Percentiles rank a stretch among this genome's conserved stretches.
These are phyloP conservation scores for Lichenothelia convexa DNA, from an alignment of 495 filamentous ascomycete species.

Conservation along the genomic window DNA sequence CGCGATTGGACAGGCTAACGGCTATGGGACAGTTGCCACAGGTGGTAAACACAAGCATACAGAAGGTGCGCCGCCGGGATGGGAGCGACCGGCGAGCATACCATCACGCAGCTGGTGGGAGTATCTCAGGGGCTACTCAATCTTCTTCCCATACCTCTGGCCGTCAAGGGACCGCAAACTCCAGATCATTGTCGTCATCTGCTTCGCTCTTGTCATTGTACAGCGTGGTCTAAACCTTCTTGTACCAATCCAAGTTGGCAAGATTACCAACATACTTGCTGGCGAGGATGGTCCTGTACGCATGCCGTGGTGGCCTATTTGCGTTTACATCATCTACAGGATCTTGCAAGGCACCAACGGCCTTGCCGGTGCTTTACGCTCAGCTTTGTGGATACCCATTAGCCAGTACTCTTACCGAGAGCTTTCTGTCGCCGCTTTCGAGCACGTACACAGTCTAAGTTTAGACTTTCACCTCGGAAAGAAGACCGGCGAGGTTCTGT, in stretches of 20 bases:
- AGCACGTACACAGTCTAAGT: slow-evolving; percentile 88
- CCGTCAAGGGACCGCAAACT: slow-evolving; percentile 54
- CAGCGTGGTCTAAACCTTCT: slow-evolving; percentile 68
- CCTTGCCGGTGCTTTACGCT: slow-evolving; percentile 61
- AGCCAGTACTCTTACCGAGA: slow-evolving; percentile 92
- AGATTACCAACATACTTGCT: slow-evolving; percentile 50
- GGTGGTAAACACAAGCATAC: slow-evolving; percentile 22
- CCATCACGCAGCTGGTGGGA: slow-evolving; percentile 71
- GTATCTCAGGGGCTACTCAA: slow-evolving; percentile 68
- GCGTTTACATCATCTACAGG: slow-evolving; percentile 60
- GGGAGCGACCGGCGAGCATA: slow-evolving; percentile 47
- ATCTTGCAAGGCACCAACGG: slow-evolving; percentile 80
- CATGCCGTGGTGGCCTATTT: slow-evolving; percentile 55
- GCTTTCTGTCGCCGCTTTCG: slow-evolving; percentile 83
- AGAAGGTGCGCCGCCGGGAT: slow-evolving; percentile 28
- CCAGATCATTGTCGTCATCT: slow-evolving; percentile 59
- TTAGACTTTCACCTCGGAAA: slow-evolving; percentile 94
- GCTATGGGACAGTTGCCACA: slow-evolving; percentile 31
- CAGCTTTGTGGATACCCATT: slow-evolving; percentile 84
- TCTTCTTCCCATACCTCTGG: slow-evolving; percentile 94
- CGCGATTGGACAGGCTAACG: slow-evolving; percentile 27
- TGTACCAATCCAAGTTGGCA: slow-evolving; percentile 58
- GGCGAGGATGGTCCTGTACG: slow-evolving; percentile 25
- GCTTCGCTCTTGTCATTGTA: slow-evolving; percentile 54
- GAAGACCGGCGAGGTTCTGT: slow-evolving; percentile 88